Conservation (phyloP, 306 rosid species). For the Cicer yamashitae region DNA sequence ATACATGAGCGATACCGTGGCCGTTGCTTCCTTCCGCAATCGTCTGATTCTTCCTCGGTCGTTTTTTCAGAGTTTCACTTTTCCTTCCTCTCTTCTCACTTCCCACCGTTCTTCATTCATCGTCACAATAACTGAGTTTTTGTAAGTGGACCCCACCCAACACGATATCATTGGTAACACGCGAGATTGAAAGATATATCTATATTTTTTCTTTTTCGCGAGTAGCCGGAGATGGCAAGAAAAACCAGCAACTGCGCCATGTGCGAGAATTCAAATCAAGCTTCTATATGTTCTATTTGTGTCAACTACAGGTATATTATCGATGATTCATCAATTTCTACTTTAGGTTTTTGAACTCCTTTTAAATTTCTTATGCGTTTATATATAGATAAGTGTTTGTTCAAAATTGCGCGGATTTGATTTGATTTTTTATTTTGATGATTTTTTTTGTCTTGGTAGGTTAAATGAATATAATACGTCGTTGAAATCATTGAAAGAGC, state of each 20-base stretch:
- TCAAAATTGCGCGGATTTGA: constrained; percentile 22
- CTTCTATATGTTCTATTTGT: constrained; percentile 77
- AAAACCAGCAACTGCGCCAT: constrained; percentile 70
- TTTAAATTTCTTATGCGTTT: not conserved
- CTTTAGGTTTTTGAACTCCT: constrained; percentile 21
- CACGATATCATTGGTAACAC: constrained; percentile 22
- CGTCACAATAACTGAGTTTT: not conserved
- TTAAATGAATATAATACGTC: constrained; percentile 61
- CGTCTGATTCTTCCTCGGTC: constrained; percentile 1
- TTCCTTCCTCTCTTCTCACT: not conserved
- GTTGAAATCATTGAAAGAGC: constrained; percentile 66
- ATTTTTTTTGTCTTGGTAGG: constrained; percentile 50
- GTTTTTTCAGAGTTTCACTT: not conserved
- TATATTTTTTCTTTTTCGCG: constrained; percentile 9
- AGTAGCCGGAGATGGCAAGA: constrained; percentile 60
- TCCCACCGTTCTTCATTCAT: not conserved
- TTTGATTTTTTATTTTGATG: constrained; percentile 22
- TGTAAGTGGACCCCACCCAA: not conserved
- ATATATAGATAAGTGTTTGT: not conserved
- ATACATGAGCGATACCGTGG: no score
- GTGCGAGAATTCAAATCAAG: constrained; percentile 79
- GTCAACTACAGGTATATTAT: constrained; percentile 75
- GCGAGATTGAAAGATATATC: constrained; percentile 10
- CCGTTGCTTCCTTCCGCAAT: not conserved
- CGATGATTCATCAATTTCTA: not conserved